Evolutionary conservation across 139 green algal genomes (phyloP).

Genomic region (Mychonastes homosphaera): DNA sequence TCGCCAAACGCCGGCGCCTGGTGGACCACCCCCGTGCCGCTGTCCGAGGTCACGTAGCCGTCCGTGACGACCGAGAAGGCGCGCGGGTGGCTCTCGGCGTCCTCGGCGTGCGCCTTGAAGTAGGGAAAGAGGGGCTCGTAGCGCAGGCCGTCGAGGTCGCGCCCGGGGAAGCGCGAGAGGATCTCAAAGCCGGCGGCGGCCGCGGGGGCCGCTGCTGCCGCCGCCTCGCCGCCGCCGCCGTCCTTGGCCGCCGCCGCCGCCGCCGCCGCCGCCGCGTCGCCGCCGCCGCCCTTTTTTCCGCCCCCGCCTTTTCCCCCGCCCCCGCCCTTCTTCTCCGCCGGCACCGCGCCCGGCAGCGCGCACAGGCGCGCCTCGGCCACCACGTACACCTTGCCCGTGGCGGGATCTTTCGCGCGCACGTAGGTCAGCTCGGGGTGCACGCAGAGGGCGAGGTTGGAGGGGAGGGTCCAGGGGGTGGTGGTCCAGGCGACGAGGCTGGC

Average conservation of each 20-base stretch:
- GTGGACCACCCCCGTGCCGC: slow-evolving; percentile 92
- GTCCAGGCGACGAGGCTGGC: slow-evolving; percentile 91
- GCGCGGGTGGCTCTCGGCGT: no score
- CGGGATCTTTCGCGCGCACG: slow-evolving; percentile 61
- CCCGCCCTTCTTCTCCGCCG: slow-evolving; percentile 54
- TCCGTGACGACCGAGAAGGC: slow-evolving; percentile 76
- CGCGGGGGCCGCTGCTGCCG: neutral
- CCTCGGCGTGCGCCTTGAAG: slow-evolving; percentile 57
- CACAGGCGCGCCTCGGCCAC: slow-evolving; percentile 73
- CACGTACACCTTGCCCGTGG: slow-evolving; percentile 72
- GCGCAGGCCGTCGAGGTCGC: slow-evolving; percentile 59
- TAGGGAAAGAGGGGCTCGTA: slow-evolving; percentile 95
- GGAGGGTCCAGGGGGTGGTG: slow-evolving; percentile 98
- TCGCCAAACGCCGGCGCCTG: slow-evolving; percentile 94
- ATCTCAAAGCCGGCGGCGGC: slow-evolving; percentile 42
- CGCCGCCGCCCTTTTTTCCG: slow-evolving; percentile 11
- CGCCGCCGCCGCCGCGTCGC: neutral
- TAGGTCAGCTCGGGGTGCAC: slow-evolving; percentile 89
- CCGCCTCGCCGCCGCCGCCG: slow-evolving; percentile 8
- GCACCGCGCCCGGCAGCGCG: slow-evolving; percentile 73
- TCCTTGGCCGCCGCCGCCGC: slow-evolving; percentile 16
- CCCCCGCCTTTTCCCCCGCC: no score
- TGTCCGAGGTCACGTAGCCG: slow-evolving; percentile 90
- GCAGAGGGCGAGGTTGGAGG: slow-evolving; percentile 94
- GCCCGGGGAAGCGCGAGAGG: slow-evolving; percentile 59